Evolutionary conservation across 2,329 filamentous ascomycete species (phyloP), one percentile per base, ranked within the genome.

Genomic region (Lizonia empirigonia): DNA sequence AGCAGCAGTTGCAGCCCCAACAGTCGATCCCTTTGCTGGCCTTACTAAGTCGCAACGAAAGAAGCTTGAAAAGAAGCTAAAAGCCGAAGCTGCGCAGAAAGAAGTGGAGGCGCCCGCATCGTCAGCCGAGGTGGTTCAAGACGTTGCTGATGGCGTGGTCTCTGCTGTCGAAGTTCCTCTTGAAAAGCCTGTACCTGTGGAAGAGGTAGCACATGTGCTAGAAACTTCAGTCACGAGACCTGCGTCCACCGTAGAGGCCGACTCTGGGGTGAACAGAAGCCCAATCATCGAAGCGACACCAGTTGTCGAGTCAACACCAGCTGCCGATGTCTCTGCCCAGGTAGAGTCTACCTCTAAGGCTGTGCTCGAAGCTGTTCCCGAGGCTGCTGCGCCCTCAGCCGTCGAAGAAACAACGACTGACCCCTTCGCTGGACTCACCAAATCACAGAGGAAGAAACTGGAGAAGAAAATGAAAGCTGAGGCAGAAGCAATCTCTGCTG

Each of bases 391-490:
- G 12, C 24, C n/a, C n/a, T n/a, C 33, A 3, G 2, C 20, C 2
- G 22, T 3, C 4, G 32, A 49, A 16, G 13, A 29, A 34, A 22
- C 54, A 47, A 67, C 66, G 22, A 50, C 61, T 2, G 67, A 70
- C 41, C 68, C 67, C 4, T 64, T 65, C 39, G 59, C 60, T 26
- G 64, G 63, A 10, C 60, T 70, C 24, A 66, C 47, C 45, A 70
- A 68, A 40, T 53, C 55, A 27, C 59, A 69, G 34, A 61, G 53
- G 29, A 65, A 66, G 58, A 69, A 61, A 50, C 56, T 67, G 3
- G 56, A 63, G 41, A 56, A 59, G 57, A 76, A 74, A 50, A 72
- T 77, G 59, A 68, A 60, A 18, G 44, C 53, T 2, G 67, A 64
- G 23, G 54, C 58, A 26, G 44, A 47, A 20, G 56, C 59, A 40